Evolutionary conservation across 176 grass and related monocot genomes (phyloP).

Genomic region (Alloteropsis semialata): DNA sequence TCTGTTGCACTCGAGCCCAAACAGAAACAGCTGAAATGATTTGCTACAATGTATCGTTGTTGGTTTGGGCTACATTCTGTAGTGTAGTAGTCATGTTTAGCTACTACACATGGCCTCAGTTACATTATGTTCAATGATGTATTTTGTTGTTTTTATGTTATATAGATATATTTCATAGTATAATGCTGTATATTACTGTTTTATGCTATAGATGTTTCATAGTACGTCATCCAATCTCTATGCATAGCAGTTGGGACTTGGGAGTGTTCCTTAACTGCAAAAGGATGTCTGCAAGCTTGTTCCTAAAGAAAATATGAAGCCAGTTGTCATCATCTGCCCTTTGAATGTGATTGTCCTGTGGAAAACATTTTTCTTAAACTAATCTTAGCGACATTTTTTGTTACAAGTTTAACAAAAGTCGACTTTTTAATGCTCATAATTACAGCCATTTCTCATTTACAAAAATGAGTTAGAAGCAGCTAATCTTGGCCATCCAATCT

Average conservation of each 20-base stretch:
- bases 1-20: neutral
- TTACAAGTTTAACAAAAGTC: neutral
- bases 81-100: neutral
- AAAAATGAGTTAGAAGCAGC: neutral
- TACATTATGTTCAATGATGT: neutral
- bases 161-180: neutral
- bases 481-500: neutral
- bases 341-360: neutral
- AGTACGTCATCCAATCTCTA: neutral
- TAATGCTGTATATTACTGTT: neutral
- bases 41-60: neutral
- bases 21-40: neutral
- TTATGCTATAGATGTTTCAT: neutral
- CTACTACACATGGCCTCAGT: neutral
- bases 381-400: neutral
- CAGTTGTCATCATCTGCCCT: neutral
- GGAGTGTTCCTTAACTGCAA: neutral
- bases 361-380: neutral
- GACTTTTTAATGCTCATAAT: neutral
- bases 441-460: neutral
- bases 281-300: neutral
- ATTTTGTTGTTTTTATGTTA: neutral
- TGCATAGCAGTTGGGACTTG: neutral
- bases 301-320: neutral
- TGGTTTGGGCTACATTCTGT: neutral